These are phyloP conservation scores for Fraxinus greggii DNA, from an alignment of 305 asterid species.

Conservation along the genomic window DNA sequence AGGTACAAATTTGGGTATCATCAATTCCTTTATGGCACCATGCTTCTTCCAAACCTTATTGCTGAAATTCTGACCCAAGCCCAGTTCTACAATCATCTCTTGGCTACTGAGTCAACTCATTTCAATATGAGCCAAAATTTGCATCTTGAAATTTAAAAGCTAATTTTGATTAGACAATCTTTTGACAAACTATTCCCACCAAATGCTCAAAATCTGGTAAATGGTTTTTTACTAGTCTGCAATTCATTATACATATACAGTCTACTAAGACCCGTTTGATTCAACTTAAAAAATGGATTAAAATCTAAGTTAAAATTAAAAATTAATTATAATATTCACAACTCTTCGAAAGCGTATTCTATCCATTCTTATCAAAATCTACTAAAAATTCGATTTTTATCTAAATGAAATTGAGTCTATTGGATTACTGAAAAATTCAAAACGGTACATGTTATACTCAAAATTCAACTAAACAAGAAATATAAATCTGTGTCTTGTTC, in stretches of 20 bases:
- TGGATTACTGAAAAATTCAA: not conserved
- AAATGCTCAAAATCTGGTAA: not conserved
- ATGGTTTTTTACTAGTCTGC: no score
- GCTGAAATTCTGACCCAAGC: not conserved
- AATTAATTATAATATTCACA: no score
- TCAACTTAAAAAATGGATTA: not conserved
- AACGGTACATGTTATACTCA: not conserved
- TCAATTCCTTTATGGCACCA: not conserved
- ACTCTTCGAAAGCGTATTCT: not conserved
- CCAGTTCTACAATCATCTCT: not conserved
- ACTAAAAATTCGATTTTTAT: no score
- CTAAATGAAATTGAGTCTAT: not conserved
- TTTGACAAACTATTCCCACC: not conserved
- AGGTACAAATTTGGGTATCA: no score
- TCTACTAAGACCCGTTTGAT: no score
- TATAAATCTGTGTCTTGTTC: not conserved
- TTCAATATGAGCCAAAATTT: not conserved
- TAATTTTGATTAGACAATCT: not conserved
- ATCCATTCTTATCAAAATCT: not conserved
- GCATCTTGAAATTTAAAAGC: not conserved
- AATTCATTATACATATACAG: not conserved
- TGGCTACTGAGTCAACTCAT: not conserved
- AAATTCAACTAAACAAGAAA: not conserved
- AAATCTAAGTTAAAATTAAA: not conserved
- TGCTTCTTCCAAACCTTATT: not conserved